Conservation (phyloP, 2,329 filamentous ascomycete genomes). For the Phialemoniopsis sp. region DNA sequence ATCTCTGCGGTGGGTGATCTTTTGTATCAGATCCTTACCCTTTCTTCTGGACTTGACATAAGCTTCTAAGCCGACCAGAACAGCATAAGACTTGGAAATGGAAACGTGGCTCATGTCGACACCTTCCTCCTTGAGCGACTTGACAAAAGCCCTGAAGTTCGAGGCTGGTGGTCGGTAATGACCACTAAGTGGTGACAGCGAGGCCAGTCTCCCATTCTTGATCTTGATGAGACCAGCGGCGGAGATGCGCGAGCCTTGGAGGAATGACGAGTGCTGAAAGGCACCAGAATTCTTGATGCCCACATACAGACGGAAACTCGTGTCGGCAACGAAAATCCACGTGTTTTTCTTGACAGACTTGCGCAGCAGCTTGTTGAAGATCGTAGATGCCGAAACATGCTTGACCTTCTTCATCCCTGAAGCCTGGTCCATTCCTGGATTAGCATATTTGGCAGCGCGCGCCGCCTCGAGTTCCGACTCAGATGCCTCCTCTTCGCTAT, state of each 20-base stretch:
- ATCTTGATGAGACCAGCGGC: slow-evolving; percentile 84
- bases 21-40: slow-evolving; percentile 51
- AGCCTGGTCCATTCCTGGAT: slow-evolving; percentile 56
- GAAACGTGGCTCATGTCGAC: slow-evolving; percentile 77
- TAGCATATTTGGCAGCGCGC: slow-evolving; percentile 60
- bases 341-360: slow-evolving; percentile 81
- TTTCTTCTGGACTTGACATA: slow-evolving; percentile 68
- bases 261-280: slow-evolving; percentile 88
- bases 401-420: slow-evolving; percentile 57
- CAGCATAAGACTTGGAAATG: slow-evolving; percentile 76
- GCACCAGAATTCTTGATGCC: slow-evolving; percentile 85
- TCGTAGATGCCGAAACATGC: slow-evolving; percentile 62
- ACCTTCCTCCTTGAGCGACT: slow-evolving; percentile 64
- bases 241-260: slow-evolving; percentile 76
- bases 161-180: slow-evolving; percentile 82
- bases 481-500: slow-evolving; percentile 13
- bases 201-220: slow-evolving; percentile 72
- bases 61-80: slow-evolving; percentile 77
- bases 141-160: slow-evolving; percentile 80
- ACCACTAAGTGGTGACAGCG: slow-evolving; percentile 67
- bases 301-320: slow-evolving; percentile 78
- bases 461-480: slow-evolving; percentile 51
- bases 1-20: slow-evolving; percentile 48
- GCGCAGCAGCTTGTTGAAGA: slow-evolving; percentile 75
- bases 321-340: slow-evolving; percentile 92